Conservation (phyloP, 2,329 filamentous ascomycete species). For the Pseudophaeomoniella oleicola region DNA sequence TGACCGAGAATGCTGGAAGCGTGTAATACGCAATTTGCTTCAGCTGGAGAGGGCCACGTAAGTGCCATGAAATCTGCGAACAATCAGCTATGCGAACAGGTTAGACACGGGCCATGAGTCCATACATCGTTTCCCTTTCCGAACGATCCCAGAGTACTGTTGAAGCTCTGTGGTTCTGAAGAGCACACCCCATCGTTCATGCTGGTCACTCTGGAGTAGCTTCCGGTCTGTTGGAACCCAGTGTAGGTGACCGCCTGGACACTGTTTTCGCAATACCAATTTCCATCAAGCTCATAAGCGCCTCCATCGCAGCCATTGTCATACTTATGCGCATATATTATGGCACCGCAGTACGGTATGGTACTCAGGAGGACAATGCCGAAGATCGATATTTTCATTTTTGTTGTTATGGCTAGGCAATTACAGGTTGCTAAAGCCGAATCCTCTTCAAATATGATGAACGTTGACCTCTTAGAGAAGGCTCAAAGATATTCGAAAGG, state of each 20-base stretch:
- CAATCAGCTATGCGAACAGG: neutral
- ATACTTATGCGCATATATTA: neutral
- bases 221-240: conserved; percentile 44
- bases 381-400: no score
- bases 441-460: no score
- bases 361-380: no score
- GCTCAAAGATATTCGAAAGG: no score
- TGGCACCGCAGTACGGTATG: neutral
- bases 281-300: conserved; percentile 29
- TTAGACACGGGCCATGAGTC: conserved; percentile 3
- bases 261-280: conserved; percentile 48
- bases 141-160: conserved; percentile 39
- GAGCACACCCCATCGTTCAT: conserved; percentile 47
- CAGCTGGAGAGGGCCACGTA: conserved; percentile 55
- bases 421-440: no score
- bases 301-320: conserved; percentile 4
- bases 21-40: conserved; percentile 57
- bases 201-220: conserved; percentile 47
- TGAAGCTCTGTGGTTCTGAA: conserved; percentile 37
- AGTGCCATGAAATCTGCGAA: conserved; percentile 51
- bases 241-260: conserved; percentile 55
- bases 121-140: conserved; percentile 59
- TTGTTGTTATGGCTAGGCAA: no score
- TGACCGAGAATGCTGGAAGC: conserved; percentile 21
- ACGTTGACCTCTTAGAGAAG: no score